These are phyloP conservation scores for Suillus luteus DNA, from an alignment of 768 basidiomycete species.

Conservation along the genomic window DNA sequence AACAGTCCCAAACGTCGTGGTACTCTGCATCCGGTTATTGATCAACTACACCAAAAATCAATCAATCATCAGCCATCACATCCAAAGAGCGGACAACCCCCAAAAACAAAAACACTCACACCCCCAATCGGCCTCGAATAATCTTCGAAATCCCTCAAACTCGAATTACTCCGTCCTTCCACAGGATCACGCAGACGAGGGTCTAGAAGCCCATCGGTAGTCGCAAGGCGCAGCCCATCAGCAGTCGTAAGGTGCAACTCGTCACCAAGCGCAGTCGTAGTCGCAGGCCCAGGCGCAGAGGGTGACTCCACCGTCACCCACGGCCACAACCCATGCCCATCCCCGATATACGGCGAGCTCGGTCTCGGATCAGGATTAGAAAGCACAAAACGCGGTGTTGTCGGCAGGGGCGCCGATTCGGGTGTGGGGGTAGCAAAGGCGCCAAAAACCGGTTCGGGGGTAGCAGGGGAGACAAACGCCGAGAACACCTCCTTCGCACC, in stretches of 20 bases:
- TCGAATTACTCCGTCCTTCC: slow-evolving; percentile 27
- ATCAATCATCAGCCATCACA: too few species aligned
- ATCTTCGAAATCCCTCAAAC: slow-evolving; percentile 35
- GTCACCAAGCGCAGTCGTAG: too few species aligned
- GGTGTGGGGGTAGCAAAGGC: too few species aligned
- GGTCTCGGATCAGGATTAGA: too few species aligned
- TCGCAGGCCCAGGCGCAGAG: slow-evolving; percentile 30
- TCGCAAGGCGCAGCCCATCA: slow-evolving; percentile 23
- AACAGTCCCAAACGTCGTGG: slow-evolving; percentile 35
- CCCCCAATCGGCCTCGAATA: slow-evolving; percentile 36
- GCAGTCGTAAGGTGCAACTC: slow-evolving; percentile 17
- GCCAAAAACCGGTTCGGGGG: slow-evolving; percentile 12
- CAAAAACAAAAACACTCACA: slow-evolving; percentile 6
- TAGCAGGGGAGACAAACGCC: slow-evolving; percentile 6
- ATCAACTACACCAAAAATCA: slow-evolving; percentile 14
- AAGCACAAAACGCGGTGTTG: background rate
- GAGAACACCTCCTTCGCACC: background rate
- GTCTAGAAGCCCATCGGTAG: slow-evolving; percentile 32
- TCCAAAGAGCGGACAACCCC: too few species aligned
- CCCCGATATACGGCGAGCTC: slow-evolving; percentile 18
- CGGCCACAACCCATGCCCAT: slow-evolving; percentile 7
- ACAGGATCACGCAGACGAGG: slow-evolving; percentile 25
- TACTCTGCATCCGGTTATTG: slow-evolving; percentile 33
- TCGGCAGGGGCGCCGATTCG: slow-evolving; percentile 15
- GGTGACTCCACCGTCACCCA: background rate